phyloP scores from a whole-genome alignment of 176 grass and related monocot genomes.

The Phoenix roebelenii region DNA sequence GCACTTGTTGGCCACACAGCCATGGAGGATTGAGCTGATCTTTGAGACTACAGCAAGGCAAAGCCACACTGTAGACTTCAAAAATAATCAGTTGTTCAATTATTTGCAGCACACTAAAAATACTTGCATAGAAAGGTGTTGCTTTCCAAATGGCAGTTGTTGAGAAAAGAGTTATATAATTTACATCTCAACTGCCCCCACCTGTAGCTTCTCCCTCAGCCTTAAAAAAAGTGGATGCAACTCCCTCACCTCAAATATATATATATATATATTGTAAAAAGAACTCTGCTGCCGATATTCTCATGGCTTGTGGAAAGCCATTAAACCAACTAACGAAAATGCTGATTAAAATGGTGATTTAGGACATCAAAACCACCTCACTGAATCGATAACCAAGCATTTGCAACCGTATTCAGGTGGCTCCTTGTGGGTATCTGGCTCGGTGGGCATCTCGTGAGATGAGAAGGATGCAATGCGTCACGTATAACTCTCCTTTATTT shows the following conservation, averaged over 20 bases:
- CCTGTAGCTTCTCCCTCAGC: neutral
- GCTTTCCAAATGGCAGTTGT: neutral
- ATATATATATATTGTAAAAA: too few relatives aligned
- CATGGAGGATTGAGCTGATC: neutral
- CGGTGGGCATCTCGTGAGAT: neutral
- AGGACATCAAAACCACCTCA: neutral
- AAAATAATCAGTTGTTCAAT: neutral
- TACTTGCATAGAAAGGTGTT: neutral
- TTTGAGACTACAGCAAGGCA: neutral
- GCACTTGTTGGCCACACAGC: slow-evolving; percentile 1
- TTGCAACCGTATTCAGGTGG: neutral
- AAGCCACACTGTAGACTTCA: neutral
- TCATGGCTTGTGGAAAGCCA: neutral
- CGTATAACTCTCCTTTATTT: neutral
- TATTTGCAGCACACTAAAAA: neutral
- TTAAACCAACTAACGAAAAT: neutral
- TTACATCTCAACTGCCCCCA: slow-evolving; percentile 1
- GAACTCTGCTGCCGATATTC: neutral
- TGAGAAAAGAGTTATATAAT: neutral
- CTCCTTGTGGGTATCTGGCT: neutral
- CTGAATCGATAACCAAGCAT: neutral
- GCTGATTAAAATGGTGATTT: neutral
- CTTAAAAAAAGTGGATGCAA: neutral
- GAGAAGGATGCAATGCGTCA: neutral
- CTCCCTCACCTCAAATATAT: neutral